Evolutionary conservation across 768 basidiomycete genomes (phyloP).

Genomic region (Gautieria morchelliformis): DNA sequence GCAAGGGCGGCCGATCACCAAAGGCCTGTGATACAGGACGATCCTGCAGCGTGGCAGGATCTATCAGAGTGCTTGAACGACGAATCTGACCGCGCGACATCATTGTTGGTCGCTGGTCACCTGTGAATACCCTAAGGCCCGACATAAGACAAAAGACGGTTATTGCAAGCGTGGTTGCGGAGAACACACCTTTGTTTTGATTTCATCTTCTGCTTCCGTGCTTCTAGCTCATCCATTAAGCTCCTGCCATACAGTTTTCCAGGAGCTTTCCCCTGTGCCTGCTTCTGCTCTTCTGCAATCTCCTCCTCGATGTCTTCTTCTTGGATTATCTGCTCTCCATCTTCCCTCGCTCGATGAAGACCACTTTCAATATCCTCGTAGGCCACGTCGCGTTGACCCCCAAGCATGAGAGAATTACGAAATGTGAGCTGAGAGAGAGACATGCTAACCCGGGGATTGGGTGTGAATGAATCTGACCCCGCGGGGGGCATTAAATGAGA

Average conservation of each 20-base stretch:
- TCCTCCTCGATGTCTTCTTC: constrained; percentile 29
- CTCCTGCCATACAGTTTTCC: constrained; percentile 83
- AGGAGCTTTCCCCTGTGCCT: constrained; percentile 39
- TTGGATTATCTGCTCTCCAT: constrained; percentile 67
- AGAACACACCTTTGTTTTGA: constrained; percentile 64
- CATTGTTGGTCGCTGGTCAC: constrained; percentile 88
- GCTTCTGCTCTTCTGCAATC: constrained; percentile 27
- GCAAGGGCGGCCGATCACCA: constrained; percentile 30
- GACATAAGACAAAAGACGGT: not conserved
- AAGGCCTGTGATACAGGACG: constrained; percentile 38
- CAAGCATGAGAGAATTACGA: constrained; percentile 67
- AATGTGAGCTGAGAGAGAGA: constrained; percentile 79
- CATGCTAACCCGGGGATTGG: constrained; percentile 66
- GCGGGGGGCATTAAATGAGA: constrained; percentile 27
- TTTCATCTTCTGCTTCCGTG: constrained; percentile 72
- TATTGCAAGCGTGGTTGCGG: not conserved
- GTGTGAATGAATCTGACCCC: constrained; percentile 61
- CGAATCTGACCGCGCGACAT: constrained; percentile 60
- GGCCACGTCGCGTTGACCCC: constrained; percentile 52
- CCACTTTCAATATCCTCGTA: constrained; percentile 49
- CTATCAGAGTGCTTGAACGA: constrained; percentile 63
- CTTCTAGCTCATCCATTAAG: constrained; percentile 84
- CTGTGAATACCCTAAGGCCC: constrained; percentile 65
- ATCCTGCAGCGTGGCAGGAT: constrained; percentile 48
- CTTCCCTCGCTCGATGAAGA: constrained; percentile 64